phyloP scores from a whole-genome alignment of 441 rosid species.

The Flueggea neowawraea region DNA sequence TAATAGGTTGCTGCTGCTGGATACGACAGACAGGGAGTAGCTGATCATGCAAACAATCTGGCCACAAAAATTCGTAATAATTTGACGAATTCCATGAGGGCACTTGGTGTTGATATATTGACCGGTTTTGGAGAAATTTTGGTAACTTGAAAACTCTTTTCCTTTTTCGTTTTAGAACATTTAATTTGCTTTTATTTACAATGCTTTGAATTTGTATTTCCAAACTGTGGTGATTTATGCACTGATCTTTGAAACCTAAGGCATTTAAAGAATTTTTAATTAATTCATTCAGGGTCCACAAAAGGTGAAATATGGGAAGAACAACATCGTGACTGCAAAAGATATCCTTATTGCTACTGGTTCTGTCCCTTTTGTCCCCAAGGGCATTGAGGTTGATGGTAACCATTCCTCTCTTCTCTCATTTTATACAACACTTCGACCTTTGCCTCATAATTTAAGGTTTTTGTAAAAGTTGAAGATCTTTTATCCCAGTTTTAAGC shows the following conservation, averaged over 20 bases:
- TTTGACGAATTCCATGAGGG: constrained; percentile 92
- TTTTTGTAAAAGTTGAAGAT: constrained; percentile 3
- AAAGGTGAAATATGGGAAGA: constrained; percentile 84
- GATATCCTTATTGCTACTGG: constrained; percentile 94
- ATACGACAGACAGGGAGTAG: constrained; percentile 91
- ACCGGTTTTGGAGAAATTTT: constrained; percentile 77
- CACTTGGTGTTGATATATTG: constrained; percentile 91
- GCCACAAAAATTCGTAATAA: constrained; percentile 87
- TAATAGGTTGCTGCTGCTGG: constrained; percentile 87
- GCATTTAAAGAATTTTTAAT: not conserved
- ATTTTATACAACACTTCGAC: not conserved
- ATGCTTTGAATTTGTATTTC: not conserved
- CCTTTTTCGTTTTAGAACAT: too few species aligned
- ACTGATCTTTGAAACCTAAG: not conserved
- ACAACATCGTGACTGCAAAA: constrained; percentile 67
- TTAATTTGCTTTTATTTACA: not conserved
- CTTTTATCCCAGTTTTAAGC: constrained; percentile 11
- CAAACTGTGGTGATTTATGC: not conserved
- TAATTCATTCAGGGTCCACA: constrained; percentile 71
- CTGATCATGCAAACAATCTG: constrained; percentile 94
- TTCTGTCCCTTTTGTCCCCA: constrained; percentile 94
- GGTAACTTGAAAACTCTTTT: constrained; percentile 42
- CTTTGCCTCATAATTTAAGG: not conserved
- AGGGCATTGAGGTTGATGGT: constrained; percentile 99
- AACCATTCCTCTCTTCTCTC: constrained; percentile 11